Evolutionary conservation across 1,284 basidiomycete species (phyloP).

Genomic region (Trametes polyzona): DNA sequence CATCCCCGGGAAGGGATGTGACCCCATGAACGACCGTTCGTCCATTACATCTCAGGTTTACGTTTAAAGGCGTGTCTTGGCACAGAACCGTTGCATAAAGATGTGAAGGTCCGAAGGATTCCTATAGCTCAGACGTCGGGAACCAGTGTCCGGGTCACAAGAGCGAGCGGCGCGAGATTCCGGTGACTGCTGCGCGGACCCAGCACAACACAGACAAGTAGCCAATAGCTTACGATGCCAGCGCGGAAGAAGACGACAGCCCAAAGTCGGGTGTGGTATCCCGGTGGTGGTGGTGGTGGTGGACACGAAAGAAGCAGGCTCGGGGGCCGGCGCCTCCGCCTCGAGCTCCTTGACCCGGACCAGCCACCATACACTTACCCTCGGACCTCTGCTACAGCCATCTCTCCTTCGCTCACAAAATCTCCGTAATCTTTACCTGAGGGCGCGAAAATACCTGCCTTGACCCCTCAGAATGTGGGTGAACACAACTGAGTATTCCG

Average conservation of each 20-base stretch:
- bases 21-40: slow-evolving; percentile 18
- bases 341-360: too few species aligned
- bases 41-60: slow-evolving; percentile 25
- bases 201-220: too few species aligned
- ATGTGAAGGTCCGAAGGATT: background rate
- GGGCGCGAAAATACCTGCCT: background rate
- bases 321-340: too few species aligned
- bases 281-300: too few species aligned
- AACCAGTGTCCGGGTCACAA: background rate
- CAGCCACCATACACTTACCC: too few species aligned
- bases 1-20: slow-evolving; percentile 18
- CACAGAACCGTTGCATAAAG: slow-evolving; percentile 10
- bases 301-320: background rate
- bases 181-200: too few species aligned
- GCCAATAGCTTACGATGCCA: too few species aligned
- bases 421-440: background rate
- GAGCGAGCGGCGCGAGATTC: too few species aligned
- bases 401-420: too few species aligned
- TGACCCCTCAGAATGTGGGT: background rate
- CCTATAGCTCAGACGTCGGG: background rate
- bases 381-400: too few species aligned
- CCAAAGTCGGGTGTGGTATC: too few species aligned
- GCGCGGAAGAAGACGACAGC: too few species aligned
- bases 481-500: background rate
- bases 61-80: slow-evolving; percentile 1